These are phyloP conservation scores for Lentinula aciculospora DNA, from an alignment of 768 basidiomycete genomes.

Conservation along the genomic window DNA sequence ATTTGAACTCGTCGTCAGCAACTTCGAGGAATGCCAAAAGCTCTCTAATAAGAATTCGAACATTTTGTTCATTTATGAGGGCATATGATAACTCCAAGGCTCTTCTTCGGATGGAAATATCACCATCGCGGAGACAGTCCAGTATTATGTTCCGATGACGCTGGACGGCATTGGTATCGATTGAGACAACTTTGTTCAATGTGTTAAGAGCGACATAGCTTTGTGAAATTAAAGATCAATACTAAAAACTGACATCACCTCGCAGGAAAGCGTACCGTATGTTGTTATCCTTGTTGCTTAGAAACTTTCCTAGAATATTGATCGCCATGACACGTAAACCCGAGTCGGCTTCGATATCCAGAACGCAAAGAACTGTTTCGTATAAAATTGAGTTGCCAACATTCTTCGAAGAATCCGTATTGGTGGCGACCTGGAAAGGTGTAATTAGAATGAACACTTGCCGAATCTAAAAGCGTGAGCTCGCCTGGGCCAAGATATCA, in stretches of 20 bases:
- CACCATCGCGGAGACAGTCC: constrained; percentile 98
- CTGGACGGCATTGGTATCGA: constrained; percentile 98
- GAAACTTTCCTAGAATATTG: constrained; percentile 97
- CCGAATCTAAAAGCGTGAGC: constrained; percentile 6
- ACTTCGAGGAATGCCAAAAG: constrained; percentile 95
- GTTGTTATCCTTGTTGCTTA: constrained; percentile 97
- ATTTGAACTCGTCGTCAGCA: constrained; percentile 98
- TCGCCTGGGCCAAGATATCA: constrained; percentile 91
- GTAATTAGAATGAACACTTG: background rate
- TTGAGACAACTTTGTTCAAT: constrained; percentile 94
- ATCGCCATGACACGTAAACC: constrained; percentile 98
- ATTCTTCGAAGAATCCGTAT: constrained; percentile 96
- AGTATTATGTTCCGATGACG: constrained; percentile 97
- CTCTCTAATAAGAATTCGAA: constrained; percentile 88
- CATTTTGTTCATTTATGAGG: constrained; percentile 91
- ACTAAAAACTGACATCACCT: background rate
- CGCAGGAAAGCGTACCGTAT: constrained; percentile 64
- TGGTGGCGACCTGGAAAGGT: constrained; percentile 81
- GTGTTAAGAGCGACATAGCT: constrained; percentile 99
- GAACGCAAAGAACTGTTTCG: constrained; percentile 92
- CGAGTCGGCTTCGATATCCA: constrained; percentile 96
- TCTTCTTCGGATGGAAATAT: constrained; percentile 95
- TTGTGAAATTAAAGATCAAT: constrained; percentile 7
- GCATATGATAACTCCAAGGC: constrained; percentile 97
- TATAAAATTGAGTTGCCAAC: constrained; percentile 98